phyloP scores from a whole-genome alignment of 257 asterid genomes.

The Marsdenia floribunda region DNA sequence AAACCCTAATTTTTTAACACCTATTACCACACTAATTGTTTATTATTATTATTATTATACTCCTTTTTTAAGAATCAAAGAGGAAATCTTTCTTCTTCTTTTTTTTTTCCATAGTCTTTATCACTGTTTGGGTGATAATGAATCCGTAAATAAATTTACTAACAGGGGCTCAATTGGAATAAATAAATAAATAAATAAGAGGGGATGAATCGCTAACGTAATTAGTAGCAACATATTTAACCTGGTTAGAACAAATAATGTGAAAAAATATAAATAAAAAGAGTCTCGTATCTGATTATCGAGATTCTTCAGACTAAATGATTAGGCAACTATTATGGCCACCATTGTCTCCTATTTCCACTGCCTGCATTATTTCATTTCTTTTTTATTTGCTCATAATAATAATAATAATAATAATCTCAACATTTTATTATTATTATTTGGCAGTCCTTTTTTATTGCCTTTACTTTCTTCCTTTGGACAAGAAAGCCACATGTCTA shows the following conservation, averaged over 20 bases:
- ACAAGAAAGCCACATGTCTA: no score
- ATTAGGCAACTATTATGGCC: slow-evolving; percentile 8
- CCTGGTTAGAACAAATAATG: background rate
- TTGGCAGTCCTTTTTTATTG: background rate
- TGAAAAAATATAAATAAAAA: background rate
- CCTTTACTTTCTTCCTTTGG: background rate
- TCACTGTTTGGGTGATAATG: no score
- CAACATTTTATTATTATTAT: background rate
- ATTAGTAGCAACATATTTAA: background rate
- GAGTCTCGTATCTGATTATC: background rate
- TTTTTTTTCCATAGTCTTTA: no score
- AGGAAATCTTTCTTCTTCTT: no score
- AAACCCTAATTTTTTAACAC: no score
- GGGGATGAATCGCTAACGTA: background rate
- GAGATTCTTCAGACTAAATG: slow-evolving; percentile 2
- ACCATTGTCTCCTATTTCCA: background rate
- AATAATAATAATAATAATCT: background rate
- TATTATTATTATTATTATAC: no score
- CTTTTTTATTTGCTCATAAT: background rate
- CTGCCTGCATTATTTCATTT: background rate
- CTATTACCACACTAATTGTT: no score
- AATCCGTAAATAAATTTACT: no score
- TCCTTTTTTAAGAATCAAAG: no score
- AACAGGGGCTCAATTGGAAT: no score
- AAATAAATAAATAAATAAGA: no score